phyloP scores from a whole-genome alignment of 805 yeast species.

The Metschnikowia noctiluminum region DNA sequence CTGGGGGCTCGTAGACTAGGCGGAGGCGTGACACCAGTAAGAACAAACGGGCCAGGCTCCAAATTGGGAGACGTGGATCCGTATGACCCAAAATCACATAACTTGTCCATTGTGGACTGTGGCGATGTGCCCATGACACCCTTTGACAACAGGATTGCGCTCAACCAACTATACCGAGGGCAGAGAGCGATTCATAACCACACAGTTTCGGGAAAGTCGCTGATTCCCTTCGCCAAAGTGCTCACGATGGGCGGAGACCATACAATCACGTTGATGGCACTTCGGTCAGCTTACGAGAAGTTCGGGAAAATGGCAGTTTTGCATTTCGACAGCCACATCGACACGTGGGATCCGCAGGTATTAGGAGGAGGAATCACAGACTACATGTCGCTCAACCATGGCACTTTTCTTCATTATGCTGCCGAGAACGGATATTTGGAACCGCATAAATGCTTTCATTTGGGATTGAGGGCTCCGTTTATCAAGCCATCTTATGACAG shows the following conservation, averaged over 20 bases:
- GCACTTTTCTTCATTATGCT: conserved; percentile 69
- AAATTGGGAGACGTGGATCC: conserved; percentile 48
- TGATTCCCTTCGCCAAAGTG: conserved; percentile 33
- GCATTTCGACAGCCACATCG: conserved; percentile 67
- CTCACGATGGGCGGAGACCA: conserved; percentile 64
- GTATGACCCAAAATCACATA: conserved; percentile 40
- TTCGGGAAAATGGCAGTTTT: conserved; percentile 48
- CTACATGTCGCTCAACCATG: conserved; percentile 61
- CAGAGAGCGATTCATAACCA: conserved; percentile 47
- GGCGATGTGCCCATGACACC: conserved; percentile 70
- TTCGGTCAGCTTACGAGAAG: conserved; percentile 49
- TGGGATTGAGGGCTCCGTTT: conserved; percentile 65
- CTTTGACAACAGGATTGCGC: conserved; percentile 60
- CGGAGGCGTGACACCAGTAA: conserved; percentile 36
- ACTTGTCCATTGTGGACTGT: conserved; percentile 49
- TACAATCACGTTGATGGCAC: conserved; percentile 49
- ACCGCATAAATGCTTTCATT: conserved; percentile 50
- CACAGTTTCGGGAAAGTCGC: conserved; percentile 14
- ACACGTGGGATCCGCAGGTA: conserved; percentile 64
- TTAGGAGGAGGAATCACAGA: conserved; percentile 61
- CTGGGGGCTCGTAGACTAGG: conserved; percentile 45
- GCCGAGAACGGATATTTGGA: conserved; percentile 60
- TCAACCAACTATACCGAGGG: conserved; percentile 60
- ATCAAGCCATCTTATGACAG: conserved; percentile 37
- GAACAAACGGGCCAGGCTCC: conserved; percentile 24